Evolutionary conservation across 495 filamentous ascomycete species (phyloP).

Genomic region (Zalerion maritima): DNA sequence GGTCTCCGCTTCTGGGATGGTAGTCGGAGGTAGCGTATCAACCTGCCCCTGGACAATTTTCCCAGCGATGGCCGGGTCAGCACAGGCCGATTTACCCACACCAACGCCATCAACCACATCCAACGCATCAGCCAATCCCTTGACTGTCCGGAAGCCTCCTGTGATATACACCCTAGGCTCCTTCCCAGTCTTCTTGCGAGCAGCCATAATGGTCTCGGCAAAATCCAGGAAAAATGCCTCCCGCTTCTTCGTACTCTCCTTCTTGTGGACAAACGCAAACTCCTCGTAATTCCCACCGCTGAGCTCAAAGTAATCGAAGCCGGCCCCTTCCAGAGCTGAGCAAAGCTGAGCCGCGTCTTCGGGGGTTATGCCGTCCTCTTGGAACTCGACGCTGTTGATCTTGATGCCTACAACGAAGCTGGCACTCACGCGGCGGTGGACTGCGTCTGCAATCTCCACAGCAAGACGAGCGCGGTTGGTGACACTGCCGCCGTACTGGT

Average conservation of each 20-base stretch:
- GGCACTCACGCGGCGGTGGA: slow-evolving; percentile 28
- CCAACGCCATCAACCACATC: slow-evolving; percentile 43
- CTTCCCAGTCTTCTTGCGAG: slow-evolving; percentile 34
- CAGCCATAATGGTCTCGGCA: slow-evolving; percentile 43
- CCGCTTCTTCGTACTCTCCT: slow-evolving; percentile 38
- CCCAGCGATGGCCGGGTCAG: too few species aligned
- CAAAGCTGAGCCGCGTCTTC: slow-evolving; percentile 43
- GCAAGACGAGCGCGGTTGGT: slow-evolving; percentile 43
- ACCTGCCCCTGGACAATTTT: too few species aligned
- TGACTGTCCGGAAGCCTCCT: slow-evolving; percentile 44
- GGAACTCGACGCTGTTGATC: slow-evolving; percentile 56
- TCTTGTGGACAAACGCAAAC: slow-evolving; percentile 35
- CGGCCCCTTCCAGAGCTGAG: slow-evolving; percentile 34
- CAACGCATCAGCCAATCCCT: slow-evolving; percentile 46
- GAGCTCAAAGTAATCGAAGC: slow-evolving; percentile 52
- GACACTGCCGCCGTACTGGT: slow-evolving; percentile 46
- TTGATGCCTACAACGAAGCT: slow-evolving; percentile 49
- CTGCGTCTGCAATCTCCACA: slow-evolving; percentile 34
- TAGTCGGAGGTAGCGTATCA: too few species aligned
- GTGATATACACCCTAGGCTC: slow-evolving; percentile 46
- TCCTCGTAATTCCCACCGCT: slow-evolving; percentile 48
- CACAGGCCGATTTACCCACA: slow-evolving; percentile 36
- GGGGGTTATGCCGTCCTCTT: slow-evolving; percentile 35
- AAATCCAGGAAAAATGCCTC: slow-evolving; percentile 57
- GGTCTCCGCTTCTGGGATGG: too few species aligned